phyloP scores from a whole-genome alignment of 768 basidiomycete species.

The Leucocoprinus leucothites region DNA sequence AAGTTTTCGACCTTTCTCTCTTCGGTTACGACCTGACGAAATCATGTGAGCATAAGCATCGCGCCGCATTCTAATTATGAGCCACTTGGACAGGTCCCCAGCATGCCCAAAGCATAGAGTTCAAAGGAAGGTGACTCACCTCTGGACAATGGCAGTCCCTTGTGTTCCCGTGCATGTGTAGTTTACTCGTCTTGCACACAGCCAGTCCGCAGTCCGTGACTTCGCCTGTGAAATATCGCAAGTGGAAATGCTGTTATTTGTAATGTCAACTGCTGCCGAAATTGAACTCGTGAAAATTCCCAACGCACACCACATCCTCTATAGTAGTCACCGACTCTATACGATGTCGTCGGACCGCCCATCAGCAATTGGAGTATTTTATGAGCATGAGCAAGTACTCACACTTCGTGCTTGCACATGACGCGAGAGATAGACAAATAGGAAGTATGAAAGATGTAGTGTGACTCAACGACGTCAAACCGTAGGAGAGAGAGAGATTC shows the following conservation, averaged over 20 bases:
- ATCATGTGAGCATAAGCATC: constrained; percentile 1
- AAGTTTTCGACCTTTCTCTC: constrained; percentile 44
- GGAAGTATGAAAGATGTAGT: background rate
- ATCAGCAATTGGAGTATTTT: constrained; percentile 1
- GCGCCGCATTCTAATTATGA: background rate
- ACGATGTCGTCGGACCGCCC: background rate
- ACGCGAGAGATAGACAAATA: background rate
- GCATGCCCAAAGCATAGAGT: background rate
- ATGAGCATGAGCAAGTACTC: constrained; percentile 8
- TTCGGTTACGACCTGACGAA: constrained; percentile 34
- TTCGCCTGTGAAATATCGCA: constrained; percentile 46
- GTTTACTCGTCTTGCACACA: constrained; percentile 35
- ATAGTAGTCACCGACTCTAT: constrained; percentile 46
- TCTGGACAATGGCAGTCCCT: constrained; percentile 39
- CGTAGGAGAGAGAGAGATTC: background rate
- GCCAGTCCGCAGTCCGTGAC: constrained; percentile 35
- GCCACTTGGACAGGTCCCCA: background rate
- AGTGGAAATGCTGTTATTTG: constrained; percentile 41
- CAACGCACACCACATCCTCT: constrained; percentile 46
- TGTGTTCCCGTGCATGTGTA: constrained; percentile 43
- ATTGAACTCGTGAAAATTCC: background rate
- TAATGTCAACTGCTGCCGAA: constrained; percentile 7
- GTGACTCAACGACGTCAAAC: background rate
- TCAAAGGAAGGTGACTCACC: constrained; percentile 23
- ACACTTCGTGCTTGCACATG: constrained; percentile 38